Conservation (phyloP, 2,329 filamentous ascomycete species). For the Hypoxylon sp. region DNA sequence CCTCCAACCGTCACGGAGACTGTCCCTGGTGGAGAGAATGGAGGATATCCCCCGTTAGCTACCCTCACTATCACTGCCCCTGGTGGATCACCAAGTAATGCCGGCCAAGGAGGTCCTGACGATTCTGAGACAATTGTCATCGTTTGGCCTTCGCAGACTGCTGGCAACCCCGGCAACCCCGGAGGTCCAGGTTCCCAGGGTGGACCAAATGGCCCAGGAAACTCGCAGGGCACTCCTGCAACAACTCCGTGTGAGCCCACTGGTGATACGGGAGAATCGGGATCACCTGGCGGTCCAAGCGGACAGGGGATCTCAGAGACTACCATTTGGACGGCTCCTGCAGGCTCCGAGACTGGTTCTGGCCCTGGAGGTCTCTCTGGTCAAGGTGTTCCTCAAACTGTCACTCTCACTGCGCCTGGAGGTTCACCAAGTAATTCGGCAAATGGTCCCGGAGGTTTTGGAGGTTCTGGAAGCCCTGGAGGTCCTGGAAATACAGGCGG, state of each 20-base stretch:
- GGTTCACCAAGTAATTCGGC: constrained; percentile 33
- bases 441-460: constrained; percentile 22
- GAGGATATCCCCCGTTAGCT: constrained; percentile 37
- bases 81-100: constrained; percentile 36
- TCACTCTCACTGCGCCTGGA: constrained; percentile 38
- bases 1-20: constrained; percentile 33
- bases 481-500: constrained; percentile 27
- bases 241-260: constrained; percentile 37
- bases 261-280: constrained; percentile 21
- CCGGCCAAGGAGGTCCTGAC: constrained; percentile 30
- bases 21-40: constrained; percentile 31
- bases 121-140: constrained; percentile 33
- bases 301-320: constrained; percentile 34
- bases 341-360: constrained; percentile 23
- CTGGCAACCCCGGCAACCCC: constrained; percentile 27
- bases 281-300: constrained; percentile 35
- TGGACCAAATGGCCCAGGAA: constrained; percentile 27
- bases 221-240: constrained; percentile 17
- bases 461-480: constrained; percentile 15
- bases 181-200: constrained; percentile 32
- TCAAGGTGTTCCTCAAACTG: constrained; percentile 30
- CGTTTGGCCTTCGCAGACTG: constrained; percentile 30
- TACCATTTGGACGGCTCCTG: constrained; percentile 32
- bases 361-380: constrained; percentile 35
- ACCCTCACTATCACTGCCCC: constrained; percentile 47